Evolutionary conservation across 106 monocot genomes (phyloP), one percentile per base, ranked within the genome.

Genomic region (Dioscorea dumetorum): DNA sequence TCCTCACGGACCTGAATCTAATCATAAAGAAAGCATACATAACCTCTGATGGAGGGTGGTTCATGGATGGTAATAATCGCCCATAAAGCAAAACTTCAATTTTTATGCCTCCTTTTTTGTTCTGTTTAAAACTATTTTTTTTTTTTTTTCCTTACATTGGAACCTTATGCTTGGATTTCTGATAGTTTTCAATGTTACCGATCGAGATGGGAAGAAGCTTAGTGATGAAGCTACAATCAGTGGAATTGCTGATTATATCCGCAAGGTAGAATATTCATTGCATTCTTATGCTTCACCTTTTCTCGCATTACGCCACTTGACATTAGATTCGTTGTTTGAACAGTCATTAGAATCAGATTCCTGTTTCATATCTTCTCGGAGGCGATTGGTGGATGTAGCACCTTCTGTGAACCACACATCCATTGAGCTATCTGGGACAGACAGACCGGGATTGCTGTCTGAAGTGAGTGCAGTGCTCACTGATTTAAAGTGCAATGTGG

Each of bases 121-220:
- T 41, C 41, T 41, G 41, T 41, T 41, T 41, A 5, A 41, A 41
- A 6, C 41, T 41, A 28, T 41, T 41, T 41, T 41, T n/a, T n/a
- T n/a, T n/a, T n/a, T n/a, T n/a, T 41, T 41, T 41, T 41, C 41
- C 6, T 41, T 41, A 41, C 6, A 41, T 41, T 41, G 41, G 41
- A 41, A 41, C 9, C 41, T 41, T 10, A 8, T 41, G 0, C 41
- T 10, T 41, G 41, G 41, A 41, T 41, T 41, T 41, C 63, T 31
- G 9, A 10, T 68, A 79, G 79, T 79, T 14, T 79, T 79, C 63
- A 73, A 79, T 58, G 79, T 79, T 15, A 79, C 79, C 19, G 67
- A 73, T 22, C n/a, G 56, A 11, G 73, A 79, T 12, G 79, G 79
- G 56, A 67, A 73, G 17, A 79, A 79, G 58, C 52, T 79, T n/a